These are phyloP conservation scores for Daedaleopsis sinensis DNA, from an alignment of 768 basidiomycete species.

Conservation along the genomic window DNA sequence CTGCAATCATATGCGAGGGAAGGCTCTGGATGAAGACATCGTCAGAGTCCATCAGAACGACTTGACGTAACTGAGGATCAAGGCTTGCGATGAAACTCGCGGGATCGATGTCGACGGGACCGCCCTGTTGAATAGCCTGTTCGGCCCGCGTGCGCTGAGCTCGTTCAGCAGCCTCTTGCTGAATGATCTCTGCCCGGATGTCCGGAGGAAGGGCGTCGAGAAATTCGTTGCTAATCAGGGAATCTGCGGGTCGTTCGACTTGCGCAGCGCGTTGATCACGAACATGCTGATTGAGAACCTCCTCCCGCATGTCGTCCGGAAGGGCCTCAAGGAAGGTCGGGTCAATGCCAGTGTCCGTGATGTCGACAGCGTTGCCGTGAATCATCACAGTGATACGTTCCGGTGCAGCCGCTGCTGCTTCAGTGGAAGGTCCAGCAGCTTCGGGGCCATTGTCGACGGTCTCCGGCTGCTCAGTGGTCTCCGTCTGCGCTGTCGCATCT, in stretches of 20 bases:
- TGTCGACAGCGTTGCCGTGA: constrained; percentile 91
- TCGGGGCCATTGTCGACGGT: constrained; percentile 22
- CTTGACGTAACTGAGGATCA: constrained; percentile 85
- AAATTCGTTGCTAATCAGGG: constrained; percentile 93
- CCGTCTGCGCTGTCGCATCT: constrained; percentile 3
- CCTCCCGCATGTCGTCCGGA: constrained; percentile 98
- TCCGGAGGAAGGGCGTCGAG: constrained; percentile 95
- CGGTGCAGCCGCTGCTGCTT: constrained; percentile 31
- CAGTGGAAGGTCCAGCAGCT: constrained; percentile 25
- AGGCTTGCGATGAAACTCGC: constrained; percentile 92
- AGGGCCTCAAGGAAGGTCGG: constrained; percentile 97
- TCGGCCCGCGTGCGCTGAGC: constrained; percentile 51
- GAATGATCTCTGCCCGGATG: constrained; percentile 94
- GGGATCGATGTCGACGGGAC: constrained; percentile 77
- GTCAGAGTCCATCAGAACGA: constrained; percentile 89
- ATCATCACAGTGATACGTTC: constrained; percentile 87
- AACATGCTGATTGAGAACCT: constrained; percentile 96
- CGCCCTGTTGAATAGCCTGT: constrained; percentile 43
- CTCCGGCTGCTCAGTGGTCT: constrained; percentile 5
- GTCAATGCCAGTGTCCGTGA: constrained; percentile 98
- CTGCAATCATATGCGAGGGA: constrained; percentile 85
- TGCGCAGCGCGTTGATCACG: constrained; percentile 85
- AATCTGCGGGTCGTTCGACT: constrained; percentile 74
- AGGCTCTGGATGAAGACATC: constrained; percentile 82
- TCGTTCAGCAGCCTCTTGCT: constrained; percentile 89